These are phyloP conservation scores for Collybia nuda DNA, from an alignment of 768 basidiomycete genomes.

Conservation along the genomic window DNA sequence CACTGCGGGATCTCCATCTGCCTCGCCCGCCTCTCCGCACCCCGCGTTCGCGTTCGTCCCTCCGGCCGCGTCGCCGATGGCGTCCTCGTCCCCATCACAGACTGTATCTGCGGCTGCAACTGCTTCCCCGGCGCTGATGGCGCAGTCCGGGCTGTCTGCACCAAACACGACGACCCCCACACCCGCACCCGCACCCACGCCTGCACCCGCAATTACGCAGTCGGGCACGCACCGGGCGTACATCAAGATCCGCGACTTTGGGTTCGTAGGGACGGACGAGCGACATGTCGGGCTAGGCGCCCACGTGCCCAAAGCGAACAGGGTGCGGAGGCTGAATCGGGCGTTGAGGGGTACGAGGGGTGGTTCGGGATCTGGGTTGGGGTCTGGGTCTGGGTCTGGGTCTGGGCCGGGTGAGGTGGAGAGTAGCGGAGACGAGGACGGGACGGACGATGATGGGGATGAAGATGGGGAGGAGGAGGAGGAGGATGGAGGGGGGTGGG, in stretches of 20 bases:
- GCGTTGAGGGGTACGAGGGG: conserved; percentile 18
- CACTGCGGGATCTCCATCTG: background rate
- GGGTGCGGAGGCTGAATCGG: conserved; percentile 30
- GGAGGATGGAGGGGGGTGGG: conserved; percentile 21
- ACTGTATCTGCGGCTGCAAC: too few species aligned
- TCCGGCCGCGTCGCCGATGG: conserved; percentile 8
- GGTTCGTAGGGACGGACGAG: conserved; percentile 31
- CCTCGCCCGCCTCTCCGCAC: background rate
- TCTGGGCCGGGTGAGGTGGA: too few species aligned
- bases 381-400: too few species aligned
- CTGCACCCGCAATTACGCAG: too few species aligned
- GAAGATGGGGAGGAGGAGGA: conserved; percentile 14
- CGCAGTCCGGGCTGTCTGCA: too few species aligned
- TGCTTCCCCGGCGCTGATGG: too few species aligned
- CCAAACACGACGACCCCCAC: too few species aligned
- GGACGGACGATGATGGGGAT: too few species aligned
- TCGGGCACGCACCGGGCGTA: conserved; percentile 8
- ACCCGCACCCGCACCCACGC: conserved; percentile 1
- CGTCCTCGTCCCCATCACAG: too few species aligned
- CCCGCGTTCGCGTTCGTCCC: background rate
- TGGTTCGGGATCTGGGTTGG: too few species aligned
- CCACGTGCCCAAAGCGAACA: conserved; percentile 39
- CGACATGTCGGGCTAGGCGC: conserved; percentile 38
- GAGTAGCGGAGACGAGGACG: conserved; percentile 15
- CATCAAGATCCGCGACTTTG: conserved; percentile 47